These are phyloP conservation scores for Salix caprea DNA, from an alignment of 345 rosid genomes.

Conservation along the genomic window DNA sequence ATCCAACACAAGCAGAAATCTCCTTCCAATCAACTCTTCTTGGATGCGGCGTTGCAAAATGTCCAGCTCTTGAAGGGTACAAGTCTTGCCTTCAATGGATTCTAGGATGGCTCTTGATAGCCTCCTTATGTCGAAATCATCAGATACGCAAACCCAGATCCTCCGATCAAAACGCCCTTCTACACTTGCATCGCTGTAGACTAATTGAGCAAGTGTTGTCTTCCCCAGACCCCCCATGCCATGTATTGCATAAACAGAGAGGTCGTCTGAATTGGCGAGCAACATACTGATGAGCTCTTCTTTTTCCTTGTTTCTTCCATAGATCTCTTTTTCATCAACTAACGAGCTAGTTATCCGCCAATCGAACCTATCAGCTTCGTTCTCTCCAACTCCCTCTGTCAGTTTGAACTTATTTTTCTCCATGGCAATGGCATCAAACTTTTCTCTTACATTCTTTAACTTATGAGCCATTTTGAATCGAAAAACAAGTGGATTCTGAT, in stretches of 20 bases:
- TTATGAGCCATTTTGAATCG: background rate
- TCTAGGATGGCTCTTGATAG: background rate
- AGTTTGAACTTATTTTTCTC: background rate
- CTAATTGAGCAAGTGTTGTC: background rate
- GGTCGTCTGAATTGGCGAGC: background rate
- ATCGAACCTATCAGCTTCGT: background rate
- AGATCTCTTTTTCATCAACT: background rate
- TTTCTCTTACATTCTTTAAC: background rate
- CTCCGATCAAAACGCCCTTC: background rate
- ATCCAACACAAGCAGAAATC: slow-evolving; percentile 8
- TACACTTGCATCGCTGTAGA: background rate
- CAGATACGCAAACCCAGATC: slow-evolving; percentile 11
- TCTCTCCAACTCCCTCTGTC: background rate
- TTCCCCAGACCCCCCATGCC: slow-evolving; percentile 2
- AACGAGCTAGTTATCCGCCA: background rate
- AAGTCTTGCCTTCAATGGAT: background rate
- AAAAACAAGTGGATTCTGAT: background rate
- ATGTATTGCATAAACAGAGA: background rate
- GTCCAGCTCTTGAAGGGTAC: background rate
- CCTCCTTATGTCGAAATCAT: slow-evolving; percentile 1
- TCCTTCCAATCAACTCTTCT: background rate
- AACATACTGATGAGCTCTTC: background rate
- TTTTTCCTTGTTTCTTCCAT: background rate
- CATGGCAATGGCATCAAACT: background rate
- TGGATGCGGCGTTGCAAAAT: background rate